These are phyloP conservation scores for Erysimum cheiranthoides DNA, from an alignment of 345 rosid genomes.

Conservation along the genomic window DNA sequence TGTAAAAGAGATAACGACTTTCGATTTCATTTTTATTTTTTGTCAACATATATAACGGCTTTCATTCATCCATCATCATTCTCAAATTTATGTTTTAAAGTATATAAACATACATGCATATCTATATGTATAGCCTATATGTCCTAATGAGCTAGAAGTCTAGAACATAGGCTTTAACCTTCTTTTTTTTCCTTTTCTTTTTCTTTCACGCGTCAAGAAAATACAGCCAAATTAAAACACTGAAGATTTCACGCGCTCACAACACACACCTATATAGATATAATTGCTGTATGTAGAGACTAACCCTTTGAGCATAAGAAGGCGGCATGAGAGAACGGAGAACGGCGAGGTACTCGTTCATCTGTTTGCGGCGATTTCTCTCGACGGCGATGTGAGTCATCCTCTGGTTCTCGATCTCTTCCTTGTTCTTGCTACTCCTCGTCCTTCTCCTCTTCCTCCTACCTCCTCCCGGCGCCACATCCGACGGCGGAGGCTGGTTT, in stretches of 20 bases:
- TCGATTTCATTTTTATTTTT: neutral
- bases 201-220: constrained; percentile 28
- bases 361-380: constrained; percentile 94
- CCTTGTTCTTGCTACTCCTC: constrained; percentile 71
- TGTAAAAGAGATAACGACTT: constrained; percentile 23
- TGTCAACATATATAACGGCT: constrained; percentile 35
- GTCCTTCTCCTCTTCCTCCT: constrained; percentile 68
- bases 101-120: constrained; percentile 30
- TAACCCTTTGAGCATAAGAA: constrained; percentile 89
- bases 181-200: constrained; percentile 1
- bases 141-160: constrained; percentile 36
- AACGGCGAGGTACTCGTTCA: constrained; percentile 84
- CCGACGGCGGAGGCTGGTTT: constrained; percentile 35
- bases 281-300: constrained; percentile 33
- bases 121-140: constrained; percentile 20
- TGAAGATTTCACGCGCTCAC: constrained; percentile 32
- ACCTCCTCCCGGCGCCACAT: constrained; percentile 41
- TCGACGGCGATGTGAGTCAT: constrained; percentile 95
- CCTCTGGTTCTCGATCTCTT: constrained; percentile 91
- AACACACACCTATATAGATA: constrained; percentile 3
- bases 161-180: constrained; percentile 43
- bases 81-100: constrained; percentile 9
- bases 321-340: constrained; percentile 95
- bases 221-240: neutral
- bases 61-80: constrained; percentile 27